phyloP scores from a whole-genome alignment of 495 filamentous ascomycete genomes.

The Talaromyces trachyspermus region DNA sequence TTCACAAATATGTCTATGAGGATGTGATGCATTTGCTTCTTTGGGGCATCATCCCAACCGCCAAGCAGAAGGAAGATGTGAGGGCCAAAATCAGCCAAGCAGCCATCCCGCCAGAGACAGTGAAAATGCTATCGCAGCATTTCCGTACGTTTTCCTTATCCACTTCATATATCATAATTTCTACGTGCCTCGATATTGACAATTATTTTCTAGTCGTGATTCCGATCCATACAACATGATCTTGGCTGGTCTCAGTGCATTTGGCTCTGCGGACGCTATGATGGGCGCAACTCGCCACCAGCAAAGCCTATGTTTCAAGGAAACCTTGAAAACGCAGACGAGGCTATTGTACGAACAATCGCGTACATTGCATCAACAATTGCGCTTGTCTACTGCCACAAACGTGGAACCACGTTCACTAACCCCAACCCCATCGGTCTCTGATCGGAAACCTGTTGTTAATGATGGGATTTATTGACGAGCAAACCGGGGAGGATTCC shows the following conservation, averaged over 20 bases:
- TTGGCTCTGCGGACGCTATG: slow-evolving; percentile 18
- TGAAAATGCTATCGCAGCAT: slow-evolving; percentile 14
- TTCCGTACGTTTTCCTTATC: slow-evolving; percentile 23
- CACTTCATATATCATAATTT: no score
- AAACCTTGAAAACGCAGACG: slow-evolving; percentile 16
- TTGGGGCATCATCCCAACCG: slow-evolving; percentile 25
- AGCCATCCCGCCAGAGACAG: no score
- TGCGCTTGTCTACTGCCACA: slow-evolving; percentile 22
- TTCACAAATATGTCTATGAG: slow-evolving; percentile 16
- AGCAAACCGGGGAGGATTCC: background rate
- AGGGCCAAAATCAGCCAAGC: no score
- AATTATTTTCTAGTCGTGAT: no score
- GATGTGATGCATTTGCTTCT: slow-evolving; percentile 31
- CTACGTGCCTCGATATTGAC: no score
- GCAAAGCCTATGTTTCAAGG: slow-evolving; percentile 25
- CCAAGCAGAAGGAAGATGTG: slow-evolving; percentile 13
- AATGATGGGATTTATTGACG: slow-evolving; percentile 24
- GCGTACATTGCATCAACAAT: slow-evolving; percentile 27
- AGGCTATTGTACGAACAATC: slow-evolving; percentile 20
- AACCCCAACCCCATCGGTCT: slow-evolving; percentile 12
- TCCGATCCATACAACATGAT: slow-evolving; percentile 12
- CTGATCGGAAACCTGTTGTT: slow-evolving; percentile 30
- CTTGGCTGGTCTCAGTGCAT: slow-evolving; percentile 26
- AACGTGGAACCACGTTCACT: slow-evolving; percentile 14
- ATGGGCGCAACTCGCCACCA: slow-evolving; percentile 15